Conservation (phyloP, 106 monocot genomes). For the Hemerocallis citrina region DNA sequence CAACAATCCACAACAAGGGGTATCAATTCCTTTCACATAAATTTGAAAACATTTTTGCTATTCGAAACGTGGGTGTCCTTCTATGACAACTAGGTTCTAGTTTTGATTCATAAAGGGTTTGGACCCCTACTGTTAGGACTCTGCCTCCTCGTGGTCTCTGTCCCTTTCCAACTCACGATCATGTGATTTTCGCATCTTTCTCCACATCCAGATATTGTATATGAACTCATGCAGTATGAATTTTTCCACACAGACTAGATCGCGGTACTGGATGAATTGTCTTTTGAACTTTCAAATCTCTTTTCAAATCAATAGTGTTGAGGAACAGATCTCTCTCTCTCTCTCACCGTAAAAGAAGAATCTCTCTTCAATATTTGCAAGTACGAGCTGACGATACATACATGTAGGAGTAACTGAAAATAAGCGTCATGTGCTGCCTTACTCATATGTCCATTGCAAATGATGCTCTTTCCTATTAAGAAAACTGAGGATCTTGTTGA, state of each 20-base stretch:
- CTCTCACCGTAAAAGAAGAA: too few relatives aligned
- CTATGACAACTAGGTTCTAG: not conserved
- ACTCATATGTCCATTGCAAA: too few relatives aligned
- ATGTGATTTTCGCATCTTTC: not conserved
- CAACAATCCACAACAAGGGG: not conserved
- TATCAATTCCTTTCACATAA: not conserved
- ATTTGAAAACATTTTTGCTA: not conserved
- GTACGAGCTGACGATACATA: too few relatives aligned
- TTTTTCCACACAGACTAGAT: not conserved
- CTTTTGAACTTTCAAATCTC: too few relatives aligned
- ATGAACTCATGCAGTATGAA: not conserved
- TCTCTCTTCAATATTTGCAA: too few relatives aligned
- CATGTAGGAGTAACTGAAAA: too few relatives aligned
- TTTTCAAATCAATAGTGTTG: too few relatives aligned
- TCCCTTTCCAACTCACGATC: not conserved
- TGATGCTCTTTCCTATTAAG: too few relatives aligned
- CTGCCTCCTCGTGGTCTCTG: not conserved
- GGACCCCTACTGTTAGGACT: not conserved
- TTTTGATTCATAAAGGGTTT: conserved; percentile 1
- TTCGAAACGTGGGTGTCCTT: conserved; percentile 1
- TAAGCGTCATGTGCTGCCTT: too few relatives aligned
- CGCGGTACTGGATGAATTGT: too few relatives aligned
- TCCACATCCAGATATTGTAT: not conserved
- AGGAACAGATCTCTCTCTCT: too few relatives aligned
- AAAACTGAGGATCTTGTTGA: too few relatives aligned